These are phyloP conservation scores for Myrmaecium sp. DNA, from an alignment of 2,329 filamentous ascomycete species.

Conservation along the genomic window DNA sequence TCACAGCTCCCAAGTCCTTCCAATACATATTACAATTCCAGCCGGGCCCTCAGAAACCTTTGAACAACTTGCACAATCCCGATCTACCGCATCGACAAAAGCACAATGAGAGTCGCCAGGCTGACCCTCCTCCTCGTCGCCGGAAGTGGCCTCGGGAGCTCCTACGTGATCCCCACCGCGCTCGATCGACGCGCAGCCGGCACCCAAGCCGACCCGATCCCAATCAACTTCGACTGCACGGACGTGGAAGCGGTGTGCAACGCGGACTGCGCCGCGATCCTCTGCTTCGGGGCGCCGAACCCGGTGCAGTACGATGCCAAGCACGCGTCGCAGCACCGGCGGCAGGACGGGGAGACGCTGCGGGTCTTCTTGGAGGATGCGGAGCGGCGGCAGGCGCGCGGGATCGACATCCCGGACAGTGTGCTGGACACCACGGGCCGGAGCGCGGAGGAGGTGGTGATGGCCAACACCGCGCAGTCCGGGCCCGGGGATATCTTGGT, in stretches of 20 bases:
- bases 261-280: constrained; percentile 1
- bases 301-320: constrained; percentile 1
- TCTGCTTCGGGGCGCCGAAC: constrained; percentile 1
- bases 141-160: no score
- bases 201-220: constrained; percentile 1
- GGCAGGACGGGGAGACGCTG: not conserved
- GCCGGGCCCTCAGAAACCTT: no score
- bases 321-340: not conserved
- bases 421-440: not conserved
- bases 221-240: constrained; percentile 1
- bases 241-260: constrained; percentile 1
- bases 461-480: constrained; percentile 1
- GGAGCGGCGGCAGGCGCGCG: no score
- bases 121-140: no score
- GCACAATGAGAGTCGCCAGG: no score
- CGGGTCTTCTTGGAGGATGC: not conserved
- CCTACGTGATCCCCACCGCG: no score
- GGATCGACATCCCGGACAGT: not conserved
- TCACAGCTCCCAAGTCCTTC: no score
- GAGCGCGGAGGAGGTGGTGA: constrained; percentile 1
- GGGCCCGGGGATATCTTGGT: not conserved
- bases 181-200: no score
- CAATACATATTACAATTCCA: no score
- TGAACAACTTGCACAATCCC: no score
- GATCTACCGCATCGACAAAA: no score